Evolutionary conservation across 2,329 filamentous ascomycete species (phyloP).

Genomic region (Aspergillus sp.): DNA sequence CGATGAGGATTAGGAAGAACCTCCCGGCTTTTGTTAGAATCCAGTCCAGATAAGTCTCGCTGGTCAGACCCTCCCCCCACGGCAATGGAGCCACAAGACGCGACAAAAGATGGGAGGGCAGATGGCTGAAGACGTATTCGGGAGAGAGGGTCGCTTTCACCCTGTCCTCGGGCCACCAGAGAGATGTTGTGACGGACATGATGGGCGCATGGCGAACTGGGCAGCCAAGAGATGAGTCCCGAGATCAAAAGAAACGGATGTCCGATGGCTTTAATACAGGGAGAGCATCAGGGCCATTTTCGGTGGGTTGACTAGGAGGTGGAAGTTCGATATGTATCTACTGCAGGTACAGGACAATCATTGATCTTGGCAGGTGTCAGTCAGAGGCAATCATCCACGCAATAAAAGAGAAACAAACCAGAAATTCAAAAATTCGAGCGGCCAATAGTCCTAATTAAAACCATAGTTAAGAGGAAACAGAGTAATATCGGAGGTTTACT

Average conservation of each 20-base stretch:
- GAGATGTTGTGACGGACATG: slow-evolving; percentile 32
- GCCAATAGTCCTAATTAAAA: background rate
- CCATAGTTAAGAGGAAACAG: background rate
- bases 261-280: slow-evolving; percentile 9
- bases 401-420: slow-evolving; percentile 6
- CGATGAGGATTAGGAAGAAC: slow-evolving; percentile 58
- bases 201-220: slow-evolving; percentile 16
- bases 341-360: background rate
- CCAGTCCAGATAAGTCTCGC: slow-evolving; percentile 61
- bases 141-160: slow-evolving; percentile 43
- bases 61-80: slow-evolving; percentile 47
- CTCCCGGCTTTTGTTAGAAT: slow-evolving; percentile 58
- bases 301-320: background rate
- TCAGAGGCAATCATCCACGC: slow-evolving; percentile 3
- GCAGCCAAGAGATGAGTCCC: slow-evolving; percentile 2
- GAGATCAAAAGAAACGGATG: background rate
- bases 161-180: slow-evolving; percentile 48
- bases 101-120: slow-evolving; percentile 35
- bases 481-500: slow-evolving; percentile 6
- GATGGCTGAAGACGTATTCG: slow-evolving; percentile 39
- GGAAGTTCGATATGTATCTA: background rate
- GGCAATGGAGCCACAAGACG: slow-evolving; percentile 38
- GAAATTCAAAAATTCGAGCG: background rate
- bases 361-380: slow-evolving; percentile 1
- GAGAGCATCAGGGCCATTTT: background rate